A percentile compares a stretch with the other conserved stretches of the same genome.
phyloP scores from a whole-genome alignment of 2,329 filamentous ascomycete genomes.

The Aureobasidium sp. region DNA sequence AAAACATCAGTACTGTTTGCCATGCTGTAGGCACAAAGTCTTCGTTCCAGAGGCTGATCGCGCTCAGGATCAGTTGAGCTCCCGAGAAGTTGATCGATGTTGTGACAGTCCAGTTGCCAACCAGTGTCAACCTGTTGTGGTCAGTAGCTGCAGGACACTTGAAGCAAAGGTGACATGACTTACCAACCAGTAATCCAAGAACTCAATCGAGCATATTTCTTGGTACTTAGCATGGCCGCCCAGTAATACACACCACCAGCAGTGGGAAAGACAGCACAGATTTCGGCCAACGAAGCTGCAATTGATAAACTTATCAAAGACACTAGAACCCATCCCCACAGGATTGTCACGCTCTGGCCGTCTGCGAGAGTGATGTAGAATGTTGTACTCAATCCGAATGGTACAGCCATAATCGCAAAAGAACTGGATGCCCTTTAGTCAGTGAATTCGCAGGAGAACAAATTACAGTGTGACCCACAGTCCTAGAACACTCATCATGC shows the following conservation, averaged over 20 bases:
- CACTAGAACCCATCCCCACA: constrained; percentile 63
- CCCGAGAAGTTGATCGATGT: constrained; percentile 62
- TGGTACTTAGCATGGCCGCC: constrained; percentile 58
- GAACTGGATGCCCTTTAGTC: constrained; percentile 30
- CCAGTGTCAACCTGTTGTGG: constrained; percentile 50
- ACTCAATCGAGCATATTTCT: constrained; percentile 57
- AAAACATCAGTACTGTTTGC: constrained; percentile 65
- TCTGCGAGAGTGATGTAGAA: constrained; percentile 60
- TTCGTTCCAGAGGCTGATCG: constrained; percentile 62
- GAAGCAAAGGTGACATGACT: not conserved
- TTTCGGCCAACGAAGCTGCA: constrained; percentile 59
- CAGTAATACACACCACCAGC: constrained; percentile 63
- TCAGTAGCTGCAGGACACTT: not conserved
- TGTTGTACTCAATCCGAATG: constrained; percentile 60
- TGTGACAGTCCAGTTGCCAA: constrained; percentile 65
- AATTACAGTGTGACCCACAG: constrained; percentile 28
- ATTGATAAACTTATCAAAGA: constrained; percentile 56
- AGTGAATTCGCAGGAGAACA: not conserved
- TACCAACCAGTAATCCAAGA: constrained; percentile 58
- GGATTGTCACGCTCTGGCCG: constrained; percentile 59
- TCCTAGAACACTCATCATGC: constrained; percentile 62
- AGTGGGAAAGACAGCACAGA: constrained; percentile 60
- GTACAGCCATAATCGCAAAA: constrained; percentile 68
- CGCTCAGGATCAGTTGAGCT: constrained; percentile 58
- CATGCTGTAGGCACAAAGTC: constrained; percentile 58